Evolutionary conservation across 2,329 filamentous ascomycete species (phyloP).

Genomic region (Ophiostoma sp.): DNA sequence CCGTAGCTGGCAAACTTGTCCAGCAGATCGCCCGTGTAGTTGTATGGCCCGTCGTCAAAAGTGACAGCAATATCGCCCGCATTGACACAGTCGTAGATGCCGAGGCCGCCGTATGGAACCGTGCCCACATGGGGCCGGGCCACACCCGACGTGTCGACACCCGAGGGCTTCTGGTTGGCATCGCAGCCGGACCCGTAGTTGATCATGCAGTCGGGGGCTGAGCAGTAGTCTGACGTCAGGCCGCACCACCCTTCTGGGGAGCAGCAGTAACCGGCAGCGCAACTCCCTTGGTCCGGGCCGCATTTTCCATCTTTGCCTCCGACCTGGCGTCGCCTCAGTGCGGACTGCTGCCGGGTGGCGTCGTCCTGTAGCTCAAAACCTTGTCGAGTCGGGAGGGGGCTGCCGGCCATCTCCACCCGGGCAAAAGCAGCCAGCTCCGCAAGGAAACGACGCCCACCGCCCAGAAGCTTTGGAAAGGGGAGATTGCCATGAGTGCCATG

Average conservation of each 20-base stretch:
- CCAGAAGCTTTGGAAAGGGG: background rate
- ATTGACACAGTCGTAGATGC: slow-evolving; percentile 53
- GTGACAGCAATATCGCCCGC: slow-evolving; percentile 59
- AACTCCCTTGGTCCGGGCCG: background rate
- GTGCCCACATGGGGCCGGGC: slow-evolving; percentile 45
- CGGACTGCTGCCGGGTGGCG: background rate
- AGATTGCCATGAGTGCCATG: background rate
- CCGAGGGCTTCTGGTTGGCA: slow-evolving; percentile 50
- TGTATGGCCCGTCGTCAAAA: slow-evolving; percentile 61
- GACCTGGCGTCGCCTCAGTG: background rate
- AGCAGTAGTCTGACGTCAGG: slow-evolving; percentile 51
- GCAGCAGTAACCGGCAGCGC: background rate
- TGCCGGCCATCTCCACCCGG: background rate
- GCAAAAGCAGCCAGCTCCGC: background rate
- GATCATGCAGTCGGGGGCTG: slow-evolving; percentile 57
- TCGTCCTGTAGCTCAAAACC: background rate
- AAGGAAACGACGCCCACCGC: background rate
- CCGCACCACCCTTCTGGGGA: slow-evolving; percentile 42
- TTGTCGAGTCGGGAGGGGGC: background rate
- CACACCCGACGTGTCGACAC: slow-evolving; percentile 50
- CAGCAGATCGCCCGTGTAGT: slow-evolving; percentile 57
- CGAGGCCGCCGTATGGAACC: slow-evolving; percentile 51
- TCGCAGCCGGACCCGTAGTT: slow-evolving; percentile 57
- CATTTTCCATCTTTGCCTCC: background rate
- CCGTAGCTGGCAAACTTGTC: slow-evolving; percentile 55